phyloP scores from a whole-genome alignment of 2,329 filamentous ascomycete genomes.

The Cladorrhinum sp. region DNA sequence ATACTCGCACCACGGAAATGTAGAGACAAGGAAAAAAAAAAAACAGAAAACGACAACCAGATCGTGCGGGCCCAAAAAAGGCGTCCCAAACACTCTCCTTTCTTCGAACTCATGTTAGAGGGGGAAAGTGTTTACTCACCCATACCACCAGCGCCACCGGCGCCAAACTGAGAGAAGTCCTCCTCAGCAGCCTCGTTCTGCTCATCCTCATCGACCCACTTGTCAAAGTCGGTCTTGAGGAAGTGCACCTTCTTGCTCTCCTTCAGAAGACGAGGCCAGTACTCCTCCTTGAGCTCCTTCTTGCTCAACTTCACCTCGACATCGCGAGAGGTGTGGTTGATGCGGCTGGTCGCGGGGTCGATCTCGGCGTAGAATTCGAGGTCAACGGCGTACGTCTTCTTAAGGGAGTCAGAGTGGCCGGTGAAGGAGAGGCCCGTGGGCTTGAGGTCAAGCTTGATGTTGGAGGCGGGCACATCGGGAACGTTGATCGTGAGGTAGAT shows the following conservation, averaged over 20 bases:
- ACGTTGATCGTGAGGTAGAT: conserved; percentile 90
- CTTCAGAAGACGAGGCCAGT: conserved; percentile 94
- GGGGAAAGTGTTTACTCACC: conserved; percentile 41
- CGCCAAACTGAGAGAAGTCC: conserved; percentile 65
- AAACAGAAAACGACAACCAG: conserved; percentile 3
- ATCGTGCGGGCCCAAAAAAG: conserved; percentile 9
- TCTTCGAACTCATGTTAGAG: conserved; percentile 2
- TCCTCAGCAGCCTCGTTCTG: conserved; percentile 87
- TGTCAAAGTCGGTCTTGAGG: conserved; percentile 98
- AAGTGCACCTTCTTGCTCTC: conserved; percentile 86
- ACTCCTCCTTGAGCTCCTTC: conserved; percentile 93
- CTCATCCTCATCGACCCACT: conserved; percentile 99
- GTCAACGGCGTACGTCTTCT: conserved; percentile 80
- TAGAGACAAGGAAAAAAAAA: not conserved
- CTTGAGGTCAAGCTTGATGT: conserved; percentile 80
- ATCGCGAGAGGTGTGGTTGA: conserved; percentile 83
- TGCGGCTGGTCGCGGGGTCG: conserved; percentile 77
- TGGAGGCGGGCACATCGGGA: conserved; percentile 73
- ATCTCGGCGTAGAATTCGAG: conserved; percentile 90
- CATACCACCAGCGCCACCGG: conserved; percentile 54
- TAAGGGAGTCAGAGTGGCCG: conserved; percentile 78
- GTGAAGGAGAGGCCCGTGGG: conserved; percentile 74
- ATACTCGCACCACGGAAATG: conserved; percentile 1
- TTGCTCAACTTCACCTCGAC: conserved; percentile 90
- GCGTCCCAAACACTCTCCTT: conserved; percentile 7